Percentiles rank a stretch among this genome's conserved stretches.
Evolutionary conservation across 176 grass and related monocot genomes (phyloP).

Genomic region (Thinopyrum elongatum): DNA sequence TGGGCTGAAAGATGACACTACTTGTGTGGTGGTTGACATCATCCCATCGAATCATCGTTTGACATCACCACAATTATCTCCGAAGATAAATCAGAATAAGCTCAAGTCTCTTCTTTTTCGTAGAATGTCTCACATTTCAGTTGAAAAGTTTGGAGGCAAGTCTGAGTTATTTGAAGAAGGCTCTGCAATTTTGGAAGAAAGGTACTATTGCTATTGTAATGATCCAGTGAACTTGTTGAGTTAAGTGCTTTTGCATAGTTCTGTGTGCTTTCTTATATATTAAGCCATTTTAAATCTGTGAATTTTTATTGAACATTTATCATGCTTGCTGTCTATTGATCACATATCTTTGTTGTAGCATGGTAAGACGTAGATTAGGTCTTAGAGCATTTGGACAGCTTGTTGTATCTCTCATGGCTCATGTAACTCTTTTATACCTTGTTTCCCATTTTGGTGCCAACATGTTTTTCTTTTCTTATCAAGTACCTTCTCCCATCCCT

Average conservation of each 20-base stretch:
- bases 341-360: no score
- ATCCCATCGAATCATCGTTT: conserved; percentile 60
- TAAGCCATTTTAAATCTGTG: no score
- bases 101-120: conserved; percentile 69
- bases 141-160: conserved; percentile 51
- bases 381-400: no score
- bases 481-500: no score
- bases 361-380: no score
- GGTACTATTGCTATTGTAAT: conserved; percentile 31
- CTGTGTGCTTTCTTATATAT: no score
- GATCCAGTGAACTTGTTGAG: neutral
- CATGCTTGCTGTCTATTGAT: no score
- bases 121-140: conserved; percentile 56
- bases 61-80: conserved; percentile 58
- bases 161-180: conserved; percentile 95
- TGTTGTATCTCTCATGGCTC: no score
- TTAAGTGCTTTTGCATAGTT: neutral
- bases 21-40: conserved; percentile 67
- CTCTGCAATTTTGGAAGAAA: conserved; percentile 91
- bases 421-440: no score
- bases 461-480: no score
- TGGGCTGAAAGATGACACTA: conserved; percentile 96
- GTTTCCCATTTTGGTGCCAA: no score
- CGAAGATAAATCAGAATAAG: conserved; percentile 78
- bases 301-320: no score